Base-by-base conservation (phyloP, 2,329 filamentous ascomycete genomes). In the Neofusicoccum cordaticola region DNA sequence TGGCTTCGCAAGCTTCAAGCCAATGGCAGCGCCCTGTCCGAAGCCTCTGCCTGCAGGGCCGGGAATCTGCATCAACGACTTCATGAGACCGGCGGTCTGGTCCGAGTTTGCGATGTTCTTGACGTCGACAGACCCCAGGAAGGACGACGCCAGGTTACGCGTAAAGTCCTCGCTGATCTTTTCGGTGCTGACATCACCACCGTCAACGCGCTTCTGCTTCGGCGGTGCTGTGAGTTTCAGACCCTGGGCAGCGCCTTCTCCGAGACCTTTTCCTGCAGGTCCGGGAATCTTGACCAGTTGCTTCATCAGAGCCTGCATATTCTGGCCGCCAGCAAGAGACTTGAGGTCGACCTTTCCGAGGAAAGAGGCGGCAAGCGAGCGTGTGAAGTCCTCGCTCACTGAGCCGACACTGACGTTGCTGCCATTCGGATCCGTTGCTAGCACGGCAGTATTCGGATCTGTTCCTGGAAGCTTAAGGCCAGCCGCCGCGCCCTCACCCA, bases 1-100 rank as follows among this genome's bases (percentile, higher is more conserved):
- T 22, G 17, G 19, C 47, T 62, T 62, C 12, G 35, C 60, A 19
- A 62, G 60, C 22, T 52, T 62, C 60, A 62, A 51, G 34, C 45
- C 60, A n/a, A 51, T 41, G 7, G 60, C 60, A 44, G 47, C 47
- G 4, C 60, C 60, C 15, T 42, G 15, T n/a, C 60, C 53, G 2
- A 58, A 13, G 2, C 53, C 53, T 44, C 53, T 42, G 3, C 53
- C 53, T 9, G 53, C 37, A 1, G 53, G 53, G 4, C 53, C 53
- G n/a, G 53, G 53, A n/a, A 58, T 34, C 53, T 44, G 39, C 13
- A 31, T 31, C 19, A 58, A 11, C 1, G 39, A 31, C 53, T 41
- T 31, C 53, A 58, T 58, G 13, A 58, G 39, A 7, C 53, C 53
- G 1, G 53, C 39, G 11, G 39, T 44, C 39, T 58, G 53, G 19